Base-by-base conservation (phyloP, 1,284 basidiomycete genomes). In the Kalmanozyma brasiliensis region DNA sequence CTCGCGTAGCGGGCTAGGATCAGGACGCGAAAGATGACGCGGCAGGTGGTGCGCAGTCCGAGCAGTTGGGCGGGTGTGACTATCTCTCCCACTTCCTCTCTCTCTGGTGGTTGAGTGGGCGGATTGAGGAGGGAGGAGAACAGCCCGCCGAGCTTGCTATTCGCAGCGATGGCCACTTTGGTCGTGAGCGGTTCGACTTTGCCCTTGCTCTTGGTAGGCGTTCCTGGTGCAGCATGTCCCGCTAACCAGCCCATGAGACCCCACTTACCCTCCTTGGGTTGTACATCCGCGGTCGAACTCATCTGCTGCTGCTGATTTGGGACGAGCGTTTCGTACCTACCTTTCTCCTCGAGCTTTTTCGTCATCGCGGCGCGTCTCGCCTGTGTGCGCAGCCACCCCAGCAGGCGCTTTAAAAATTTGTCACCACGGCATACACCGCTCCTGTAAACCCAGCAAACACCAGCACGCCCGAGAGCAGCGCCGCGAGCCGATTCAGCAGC, bases 381-480 rank as follows among this genome's bases (percentile, higher is more conserved):
- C 36, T 57, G 52, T 5, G 45, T 49, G 29, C 62, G 62, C 11
- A 65, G 42, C 62, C 62, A 65, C 62, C 45, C 34, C 37, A 68
- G 73, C 61, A 74, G 73, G 73, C 73, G 63, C 29, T 37, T 76
- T 65, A 76, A 73, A 73, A 76, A 74, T 75, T 61, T 52, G 52
- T 49, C 48, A 69, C 73, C 35, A 76, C 61, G 20, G 56, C 65
- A 51, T 55, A 58, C 11, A 76, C 48, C 19, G 74, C 74, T 23
- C 57, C 58, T 10, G 63, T 65, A n/a, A 65, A 69, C 3, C 69
- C 74, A 22, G 64, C 68, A 34, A 76, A 62, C 32, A 73, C 69
- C 17, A 72, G 32, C 26, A 76, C 52, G 33, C 58, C 62, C 22
- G 57, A 52, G 14, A 75, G 16, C 42, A 73, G 48, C 34, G 74